Percentiles rank a stretch among this genome's conserved stretches.
These are phyloP conservation scores for Exophiala sp. DNA, from an alignment of 2,329 filamentous ascomycete species.

Conservation along the genomic window DNA sequence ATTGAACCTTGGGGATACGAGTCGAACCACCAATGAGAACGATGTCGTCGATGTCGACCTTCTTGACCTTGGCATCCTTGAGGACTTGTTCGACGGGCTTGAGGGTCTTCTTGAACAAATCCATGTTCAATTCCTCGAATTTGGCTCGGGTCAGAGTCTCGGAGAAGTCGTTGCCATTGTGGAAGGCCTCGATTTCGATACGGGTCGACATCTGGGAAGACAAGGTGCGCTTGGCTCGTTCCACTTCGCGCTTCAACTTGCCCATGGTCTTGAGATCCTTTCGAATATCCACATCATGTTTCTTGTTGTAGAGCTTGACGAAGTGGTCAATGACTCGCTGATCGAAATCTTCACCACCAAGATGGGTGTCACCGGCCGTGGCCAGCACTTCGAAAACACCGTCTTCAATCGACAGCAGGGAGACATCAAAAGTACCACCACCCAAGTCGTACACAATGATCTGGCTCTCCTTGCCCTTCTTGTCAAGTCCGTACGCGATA, in stretches of 20 bases:
- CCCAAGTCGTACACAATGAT: slow-evolving; percentile 91
- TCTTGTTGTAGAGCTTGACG: slow-evolving; percentile 98
- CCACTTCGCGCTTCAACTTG: slow-evolving; percentile 98
- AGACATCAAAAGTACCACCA: slow-evolving; percentile 93
- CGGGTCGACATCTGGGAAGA: slow-evolving; percentile 89
- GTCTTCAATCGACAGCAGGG: slow-evolving; percentile 82
- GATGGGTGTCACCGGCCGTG: slow-evolving; percentile 92
- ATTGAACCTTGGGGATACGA: slow-evolving; percentile 96
- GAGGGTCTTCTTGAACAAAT: slow-evolving; percentile 98
- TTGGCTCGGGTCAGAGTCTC: slow-evolving; percentile 98
- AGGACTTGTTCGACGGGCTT: slow-evolving; percentile 98
- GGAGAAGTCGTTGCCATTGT: slow-evolving; percentile 94
- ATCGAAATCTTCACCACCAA: slow-evolving; percentile 98
- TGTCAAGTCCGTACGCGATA: slow-evolving; percentile 89
- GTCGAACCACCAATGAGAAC: slow-evolving; percentile 97
- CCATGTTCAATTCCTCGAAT: slow-evolving; percentile 98
- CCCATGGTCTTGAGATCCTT: slow-evolving; percentile 97
- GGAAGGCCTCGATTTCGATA: slow-evolving; percentile 96
- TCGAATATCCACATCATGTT: slow-evolving; percentile 83
- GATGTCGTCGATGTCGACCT: slow-evolving; percentile 90
- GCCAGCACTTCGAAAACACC: slow-evolving; percentile 92
- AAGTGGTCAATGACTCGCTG: slow-evolving; percentile 96
- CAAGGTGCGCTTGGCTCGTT: slow-evolving; percentile 98
- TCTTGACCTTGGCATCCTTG: slow-evolving; percentile 97
- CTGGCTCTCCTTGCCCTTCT: slow-evolving; percentile 75